Evolutionary conservation across 345 rosid genomes (phyloP), one percentile per base, ranked within the genome.

Genomic region (Ailanthus altissimus): DNA sequence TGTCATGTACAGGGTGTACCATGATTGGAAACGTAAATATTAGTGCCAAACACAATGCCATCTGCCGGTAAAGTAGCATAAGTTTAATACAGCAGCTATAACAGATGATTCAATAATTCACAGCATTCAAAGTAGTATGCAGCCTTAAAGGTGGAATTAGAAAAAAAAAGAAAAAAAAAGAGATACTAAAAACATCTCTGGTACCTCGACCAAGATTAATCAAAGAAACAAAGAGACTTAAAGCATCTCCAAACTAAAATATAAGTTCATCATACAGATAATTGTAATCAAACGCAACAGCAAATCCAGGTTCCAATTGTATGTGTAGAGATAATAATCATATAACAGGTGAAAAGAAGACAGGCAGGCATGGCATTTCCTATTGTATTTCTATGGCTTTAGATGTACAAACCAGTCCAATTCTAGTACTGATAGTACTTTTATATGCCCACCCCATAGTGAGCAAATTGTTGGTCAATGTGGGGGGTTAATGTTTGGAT

Each of bases 1-100:
- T 94, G 91, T 93, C 99, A 10, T 88, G 84, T 18, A 94, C 81
- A 0, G 98, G 99, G 73, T 90, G 97, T 5, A 90, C 84, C 98
- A 91, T 92, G 77, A 94, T 87, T 0, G 99, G 99, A 71, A 90
- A 89, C 21, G 98, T 93, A 84, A 96, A 96, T 4, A 87, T 63
- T 46, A 96, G 83, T 67, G 90, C 99, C 88, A 92, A 73, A 85
- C 97, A 96, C 84, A 96, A 69, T 8, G 97, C 99, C 77, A 91
- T 80, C 98, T 96, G 92, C 76, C 76, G 66, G 59, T 13, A 47
- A 20, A 67, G 32, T 20, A 78, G 45, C 61, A 79, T 15, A 67
- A 49, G 38, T 75, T 60, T 54, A 78, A 70, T 36, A 58, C 25
- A 70, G 25, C 47, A 70, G 25, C 49, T 57, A 72, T 25, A 16